Evolutionary conservation across 768 basidiomycete genomes (phyloP), one percentile per base, ranked within the genome.

Genomic region (Cyclocybe aegerita): DNA sequence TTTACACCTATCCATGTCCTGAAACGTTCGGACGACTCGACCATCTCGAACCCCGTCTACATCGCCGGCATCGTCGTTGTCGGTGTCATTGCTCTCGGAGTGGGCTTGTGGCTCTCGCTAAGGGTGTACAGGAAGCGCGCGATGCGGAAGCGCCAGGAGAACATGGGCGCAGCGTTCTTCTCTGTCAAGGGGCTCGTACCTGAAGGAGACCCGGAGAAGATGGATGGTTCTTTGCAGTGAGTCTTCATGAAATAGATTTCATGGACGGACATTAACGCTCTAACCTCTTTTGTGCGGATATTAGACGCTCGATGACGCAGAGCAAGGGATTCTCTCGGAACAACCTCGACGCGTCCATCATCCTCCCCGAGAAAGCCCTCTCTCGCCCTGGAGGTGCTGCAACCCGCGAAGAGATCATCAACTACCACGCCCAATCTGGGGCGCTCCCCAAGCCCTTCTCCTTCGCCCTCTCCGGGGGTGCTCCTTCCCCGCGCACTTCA

Each of bases 11-110:
- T 23, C 23, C 23, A 23, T 23, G 23, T 23, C 23, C 23, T 23
- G 23, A 23, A 23, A 23, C 32, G 45, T 11, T 52, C 56, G 17
- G 53, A 39, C 14, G 33, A 54, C 33, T 34, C 50, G 40, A 53
- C 61, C 15, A 39, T 49, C 38, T 57, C 52, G n/a, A 63, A 55
- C 35, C 63, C 75, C 4, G 61, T 73, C 15, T 71, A 75, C 56
- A 75, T 85, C 42, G 78, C 67, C 46, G 85, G 80, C 5, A 75
- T 86, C 57, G 67, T 72, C 15, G 59, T 82, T 5, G 78, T 72
- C 23, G 76, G 68, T 14, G 65, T 70, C 29, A 63, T 79, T 37
- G 48, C 72, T 16, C 44, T 78, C 29, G 68, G 60, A 36, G 52
- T 81, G 36, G 57, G 50, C 39, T 9, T 70, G 23, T 84, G 79